Percentiles rank a stretch among this genome's conserved stretches.
Evolutionary conservation across 192 early-diverging fungal species (phyloP).

Genomic region (Pilaira anomala): DNA sequence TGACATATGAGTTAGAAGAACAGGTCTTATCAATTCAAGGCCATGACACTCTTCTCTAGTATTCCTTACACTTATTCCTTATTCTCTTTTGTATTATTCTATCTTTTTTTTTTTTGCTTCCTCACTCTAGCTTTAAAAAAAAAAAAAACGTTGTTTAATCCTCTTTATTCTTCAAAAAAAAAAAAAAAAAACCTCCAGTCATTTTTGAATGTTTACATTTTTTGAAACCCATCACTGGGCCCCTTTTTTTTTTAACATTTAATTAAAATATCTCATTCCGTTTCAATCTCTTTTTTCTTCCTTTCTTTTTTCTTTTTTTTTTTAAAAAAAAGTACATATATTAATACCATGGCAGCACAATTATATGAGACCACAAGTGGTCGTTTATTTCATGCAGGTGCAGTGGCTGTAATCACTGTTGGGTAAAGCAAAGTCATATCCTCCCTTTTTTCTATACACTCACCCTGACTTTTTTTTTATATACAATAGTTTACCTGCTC

Average conservation of each 20-base stretch:
- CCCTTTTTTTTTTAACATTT: background rate
- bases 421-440: slow-evolving; percentile 43
- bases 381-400: slow-evolving; percentile 76
- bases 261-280: background rate
- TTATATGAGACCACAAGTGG: slow-evolving; percentile 77
- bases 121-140: too few species aligned
- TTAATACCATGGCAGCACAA: slow-evolving; percentile 63
- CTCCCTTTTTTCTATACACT: background rate
- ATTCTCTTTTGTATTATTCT: too few species aligned
- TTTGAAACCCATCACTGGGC: too few species aligned
- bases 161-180: too few species aligned
- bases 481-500: slow-evolving; percentile 66
- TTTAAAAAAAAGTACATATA: background rate
- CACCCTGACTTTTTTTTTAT: background rate
- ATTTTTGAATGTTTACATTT: too few species aligned
- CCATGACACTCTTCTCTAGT: too few species aligned
- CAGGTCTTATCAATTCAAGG: too few species aligned
- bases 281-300: background rate
- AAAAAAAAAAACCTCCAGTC: too few species aligned
- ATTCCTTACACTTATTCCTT: too few species aligned
- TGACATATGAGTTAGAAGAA: too few species aligned
- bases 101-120: too few species aligned
- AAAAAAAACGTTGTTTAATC: too few species aligned
- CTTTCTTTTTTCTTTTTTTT: background rate
- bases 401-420: slow-evolving; percentile 73